phyloP scores from a whole-genome alignment of 441 rosid genomes.

The Corymbia calophylla region DNA sequence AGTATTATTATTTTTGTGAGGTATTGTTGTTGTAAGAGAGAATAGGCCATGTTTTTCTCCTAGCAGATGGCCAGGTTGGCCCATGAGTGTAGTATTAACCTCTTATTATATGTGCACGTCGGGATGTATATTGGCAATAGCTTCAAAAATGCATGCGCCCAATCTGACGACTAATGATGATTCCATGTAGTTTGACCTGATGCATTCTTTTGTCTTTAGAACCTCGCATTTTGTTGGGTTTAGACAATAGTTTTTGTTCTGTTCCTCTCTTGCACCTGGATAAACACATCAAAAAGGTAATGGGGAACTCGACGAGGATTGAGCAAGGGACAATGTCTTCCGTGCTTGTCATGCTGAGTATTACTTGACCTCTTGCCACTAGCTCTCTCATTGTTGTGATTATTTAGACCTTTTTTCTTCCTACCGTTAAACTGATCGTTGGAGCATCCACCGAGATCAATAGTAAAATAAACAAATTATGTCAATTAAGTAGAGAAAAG shows the following conservation, averaged over 20 bases:
- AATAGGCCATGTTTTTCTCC: background rate
- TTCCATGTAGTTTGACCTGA: background rate
- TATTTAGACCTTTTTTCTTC: no score
- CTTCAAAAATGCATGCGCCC: background rate
- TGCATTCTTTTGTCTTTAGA: background rate
- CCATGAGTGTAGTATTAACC: background rate
- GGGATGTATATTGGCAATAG: background rate
- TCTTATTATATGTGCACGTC: background rate
- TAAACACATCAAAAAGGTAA: background rate
- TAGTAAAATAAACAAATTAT: no score
- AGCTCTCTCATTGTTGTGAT: no score
- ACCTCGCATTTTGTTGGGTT: background rate
- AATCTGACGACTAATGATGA: background rate
- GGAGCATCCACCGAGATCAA: no score
- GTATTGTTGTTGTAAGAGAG: background rate
- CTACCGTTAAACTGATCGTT: no score
- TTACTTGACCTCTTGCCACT: no score
- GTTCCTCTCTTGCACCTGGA: background rate
- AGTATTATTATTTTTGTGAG: no score
- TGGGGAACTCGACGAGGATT: background rate
- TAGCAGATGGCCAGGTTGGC: background rate
- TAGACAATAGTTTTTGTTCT: background rate
- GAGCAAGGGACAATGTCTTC: background rate
- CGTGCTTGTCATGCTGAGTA: background rate
- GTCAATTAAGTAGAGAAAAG: no score